Conservation (phyloP, 2,329 filamentous ascomycete species). For the Domatiomyces catenatus region DNA sequence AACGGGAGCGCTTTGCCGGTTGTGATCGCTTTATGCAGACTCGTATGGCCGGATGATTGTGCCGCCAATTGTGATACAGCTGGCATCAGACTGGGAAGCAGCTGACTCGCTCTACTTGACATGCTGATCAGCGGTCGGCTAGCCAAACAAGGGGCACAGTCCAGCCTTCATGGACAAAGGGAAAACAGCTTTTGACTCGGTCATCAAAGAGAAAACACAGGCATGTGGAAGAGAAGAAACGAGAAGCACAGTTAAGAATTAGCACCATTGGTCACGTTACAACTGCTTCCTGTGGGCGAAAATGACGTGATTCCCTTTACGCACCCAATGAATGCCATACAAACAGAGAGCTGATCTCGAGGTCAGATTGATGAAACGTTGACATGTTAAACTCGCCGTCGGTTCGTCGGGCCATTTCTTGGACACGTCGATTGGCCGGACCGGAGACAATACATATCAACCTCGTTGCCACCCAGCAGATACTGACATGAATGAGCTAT, state of each 20-base stretch:
- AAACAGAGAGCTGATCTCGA: too few species aligned
- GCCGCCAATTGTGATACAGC: conserved; percentile 67
- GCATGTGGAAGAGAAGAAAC: too few species aligned
- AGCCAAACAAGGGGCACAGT: too few species aligned
- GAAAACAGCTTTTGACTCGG: too few species aligned
- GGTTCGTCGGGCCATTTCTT: too few species aligned
- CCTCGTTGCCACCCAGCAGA: conserved; percentile 77
- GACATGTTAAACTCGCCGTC: too few species aligned
- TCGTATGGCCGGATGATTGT: conserved; percentile 48
- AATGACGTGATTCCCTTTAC: conserved; percentile 20
- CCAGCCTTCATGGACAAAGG: too few species aligned
- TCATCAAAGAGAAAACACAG: too few species aligned
- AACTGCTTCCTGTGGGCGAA: conserved; percentile 20
- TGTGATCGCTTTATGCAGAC: conserved; percentile 51
- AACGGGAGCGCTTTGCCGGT: conserved; percentile 72
- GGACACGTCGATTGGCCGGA: conserved; percentile 45
- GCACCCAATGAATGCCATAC: conserved; percentile 4
- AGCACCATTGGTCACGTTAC: conserved; percentile 17
- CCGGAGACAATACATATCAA: conserved; percentile 63
- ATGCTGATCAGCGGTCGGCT: conserved; percentile 9
- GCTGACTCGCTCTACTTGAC: conserved; percentile 9
- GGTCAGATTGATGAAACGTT: too few species aligned
- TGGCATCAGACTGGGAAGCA: conserved; percentile 67
- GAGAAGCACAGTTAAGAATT: conserved; percentile 8
- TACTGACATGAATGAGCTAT: conserved; percentile 57